A percentile compares a stretch with the other conserved stretches of the same genome.
phyloP scores from a whole-genome alignment of 2,329 filamentous ascomycete genomes.

The Cladosporium sp. region DNA sequence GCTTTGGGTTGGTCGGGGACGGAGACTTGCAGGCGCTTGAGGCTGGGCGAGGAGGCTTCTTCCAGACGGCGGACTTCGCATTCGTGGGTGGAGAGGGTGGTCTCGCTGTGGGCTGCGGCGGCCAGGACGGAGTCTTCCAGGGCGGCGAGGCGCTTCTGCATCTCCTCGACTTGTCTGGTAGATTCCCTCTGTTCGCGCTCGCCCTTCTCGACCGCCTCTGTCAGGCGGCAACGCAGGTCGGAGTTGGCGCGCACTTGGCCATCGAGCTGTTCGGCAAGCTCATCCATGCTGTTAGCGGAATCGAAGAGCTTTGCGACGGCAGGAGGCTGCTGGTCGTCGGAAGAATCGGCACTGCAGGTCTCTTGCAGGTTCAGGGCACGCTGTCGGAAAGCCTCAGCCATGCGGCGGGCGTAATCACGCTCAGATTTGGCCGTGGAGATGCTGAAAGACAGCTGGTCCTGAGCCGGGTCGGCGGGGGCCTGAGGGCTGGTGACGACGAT shows the following conservation, averaged over 20 bases:
- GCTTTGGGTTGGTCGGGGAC: slow-evolving; percentile 44
- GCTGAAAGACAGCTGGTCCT: slow-evolving; percentile 50
- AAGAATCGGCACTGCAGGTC: slow-evolving; percentile 53
- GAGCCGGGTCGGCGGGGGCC: slow-evolving; percentile 19
- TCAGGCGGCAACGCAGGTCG: slow-evolving; percentile 69
- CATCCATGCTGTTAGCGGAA: slow-evolving; percentile 73
- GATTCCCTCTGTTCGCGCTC: slow-evolving; percentile 79
- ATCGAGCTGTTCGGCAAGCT: slow-evolving; percentile 73
- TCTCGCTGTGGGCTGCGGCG: slow-evolving; percentile 83
- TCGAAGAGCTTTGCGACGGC: slow-evolving; percentile 60
- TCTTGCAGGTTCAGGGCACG: slow-evolving; percentile 61
- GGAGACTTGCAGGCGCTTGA: slow-evolving; percentile 58
- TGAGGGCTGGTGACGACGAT: slow-evolving; percentile 61
- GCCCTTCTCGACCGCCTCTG: slow-evolving; percentile 75
- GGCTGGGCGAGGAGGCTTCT: slow-evolving; percentile 71
- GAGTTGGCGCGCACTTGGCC: slow-evolving; percentile 76
- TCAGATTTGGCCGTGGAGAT: slow-evolving; percentile 67
- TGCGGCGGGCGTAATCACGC: slow-evolving; percentile 65
- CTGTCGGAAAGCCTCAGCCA: slow-evolving; percentile 58
- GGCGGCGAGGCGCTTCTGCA: slow-evolving; percentile 74
- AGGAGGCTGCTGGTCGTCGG: slow-evolving; percentile 34
- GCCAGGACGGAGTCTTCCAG: slow-evolving; percentile 81
- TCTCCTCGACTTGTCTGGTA: slow-evolving; percentile 73
- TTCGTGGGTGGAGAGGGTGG: slow-evolving; percentile 76
- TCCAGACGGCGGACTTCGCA: slow-evolving; percentile 74